Evolutionary conservation across 257 asterid species (phyloP).

Genomic region (Solanum sparsipilum): DNA sequence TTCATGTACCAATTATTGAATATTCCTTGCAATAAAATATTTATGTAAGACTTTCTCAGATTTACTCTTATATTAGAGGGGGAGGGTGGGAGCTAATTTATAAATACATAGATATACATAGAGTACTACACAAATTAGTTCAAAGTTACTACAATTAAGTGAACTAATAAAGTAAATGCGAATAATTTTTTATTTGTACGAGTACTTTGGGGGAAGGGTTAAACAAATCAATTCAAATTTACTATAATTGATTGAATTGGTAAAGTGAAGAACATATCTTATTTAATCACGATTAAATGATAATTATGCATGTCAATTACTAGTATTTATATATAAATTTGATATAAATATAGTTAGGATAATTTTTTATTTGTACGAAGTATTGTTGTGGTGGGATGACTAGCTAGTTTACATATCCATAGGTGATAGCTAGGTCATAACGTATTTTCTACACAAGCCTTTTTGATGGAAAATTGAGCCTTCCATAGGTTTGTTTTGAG

Average conservation of each 20-base stretch:
- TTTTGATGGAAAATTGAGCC: neutral
- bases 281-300: neutral
- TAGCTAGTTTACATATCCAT: neutral
- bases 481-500: slow-evolving; percentile 18
- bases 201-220: neutral
- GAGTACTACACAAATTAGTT: neutral
- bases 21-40: neutral
- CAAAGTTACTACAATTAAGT: neutral
- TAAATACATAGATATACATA: neutral
- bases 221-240: neutral
- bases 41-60: neutral
- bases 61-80: neutral
- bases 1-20: neutral
- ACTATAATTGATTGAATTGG: neutral
- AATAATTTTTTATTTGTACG: neutral
- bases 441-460: neutral
- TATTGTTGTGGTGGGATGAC: neutral
- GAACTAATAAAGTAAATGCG: neutral
- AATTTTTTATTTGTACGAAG: too few relatives aligned
- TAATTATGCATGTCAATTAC: neutral
- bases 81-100: neutral
- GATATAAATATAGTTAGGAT: neutral
- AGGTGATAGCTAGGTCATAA: neutral
- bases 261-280: neutral
- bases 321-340: neutral